Conservation (phyloP, 1,139 yeast species). For the Pichia sp. region DNA sequence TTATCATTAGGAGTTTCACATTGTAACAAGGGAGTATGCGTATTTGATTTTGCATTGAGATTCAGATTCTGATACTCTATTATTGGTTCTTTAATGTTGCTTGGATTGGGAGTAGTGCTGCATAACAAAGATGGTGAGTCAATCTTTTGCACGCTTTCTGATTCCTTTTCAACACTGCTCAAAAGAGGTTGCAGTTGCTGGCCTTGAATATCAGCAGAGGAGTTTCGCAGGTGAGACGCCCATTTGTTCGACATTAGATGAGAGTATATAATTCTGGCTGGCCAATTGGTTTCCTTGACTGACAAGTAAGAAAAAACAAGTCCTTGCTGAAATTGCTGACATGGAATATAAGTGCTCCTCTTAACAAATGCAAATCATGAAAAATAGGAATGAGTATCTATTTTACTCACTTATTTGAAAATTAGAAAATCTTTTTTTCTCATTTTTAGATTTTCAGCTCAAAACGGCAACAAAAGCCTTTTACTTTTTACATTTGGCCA, state of each 20-base stretch:
- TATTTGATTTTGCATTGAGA: conserved; percentile 1
- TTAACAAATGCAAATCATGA: background rate
- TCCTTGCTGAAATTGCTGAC: background rate
- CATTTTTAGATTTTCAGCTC: background rate
- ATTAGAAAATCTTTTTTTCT: background rate
- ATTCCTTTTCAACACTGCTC: background rate
- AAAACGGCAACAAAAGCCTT: background rate
- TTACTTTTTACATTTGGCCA: background rate
- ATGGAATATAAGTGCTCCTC: background rate
- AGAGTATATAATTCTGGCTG: background rate
- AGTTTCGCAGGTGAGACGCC: background rate
- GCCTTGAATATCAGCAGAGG: background rate
- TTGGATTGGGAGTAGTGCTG: background rate
- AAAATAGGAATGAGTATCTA: background rate
- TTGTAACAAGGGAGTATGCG: conserved; percentile 10
- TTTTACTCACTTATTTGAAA: background rate
- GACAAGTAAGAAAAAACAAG: background rate
- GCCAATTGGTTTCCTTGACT: background rate
- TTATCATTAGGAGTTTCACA: background rate
- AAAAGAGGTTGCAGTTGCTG: background rate
- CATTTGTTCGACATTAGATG: background rate
- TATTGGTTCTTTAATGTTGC: background rate
- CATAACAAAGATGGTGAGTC: background rate
- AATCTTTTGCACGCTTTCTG: background rate
- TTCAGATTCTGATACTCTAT: background rate